phyloP scores from a whole-genome alignment of 768 basidiomycete genomes.

The Amanita muscaria region DNA sequence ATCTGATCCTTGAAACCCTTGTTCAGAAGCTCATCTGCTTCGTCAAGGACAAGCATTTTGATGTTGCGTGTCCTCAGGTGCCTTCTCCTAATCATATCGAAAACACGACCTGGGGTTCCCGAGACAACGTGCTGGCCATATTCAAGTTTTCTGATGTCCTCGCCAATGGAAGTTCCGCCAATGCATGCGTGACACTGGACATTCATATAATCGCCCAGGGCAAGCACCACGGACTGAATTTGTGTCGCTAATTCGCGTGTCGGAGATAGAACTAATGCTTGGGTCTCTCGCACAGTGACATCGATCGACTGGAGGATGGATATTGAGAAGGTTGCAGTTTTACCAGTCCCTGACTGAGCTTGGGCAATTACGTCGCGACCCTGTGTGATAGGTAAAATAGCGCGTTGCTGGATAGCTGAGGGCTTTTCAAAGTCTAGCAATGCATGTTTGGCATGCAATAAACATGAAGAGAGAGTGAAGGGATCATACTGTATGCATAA shows the following conservation, averaged over 20 bases:
- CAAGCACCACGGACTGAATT: conserved; percentile 94
- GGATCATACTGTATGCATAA: conserved; percentile 87
- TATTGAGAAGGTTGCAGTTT: conserved; percentile 99
- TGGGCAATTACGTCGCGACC: conserved; percentile 98
- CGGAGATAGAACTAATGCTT: conserved; percentile 92
- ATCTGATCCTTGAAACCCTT: conserved; percentile 99
- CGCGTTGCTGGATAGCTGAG: conserved; percentile 97
- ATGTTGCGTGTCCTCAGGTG: conserved; percentile 92
- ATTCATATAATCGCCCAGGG: conserved; percentile 98
- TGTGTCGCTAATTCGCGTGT: conserved; percentile 99
- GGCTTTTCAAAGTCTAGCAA: conserved; percentile 88
- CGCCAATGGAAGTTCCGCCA: conserved; percentile 93
- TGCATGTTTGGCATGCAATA: not conserved
- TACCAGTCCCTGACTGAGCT: conserved; percentile 98
- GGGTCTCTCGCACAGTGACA: conserved; percentile 86
- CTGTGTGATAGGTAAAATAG: conserved; percentile 92
- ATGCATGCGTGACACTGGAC: conserved; percentile 98
- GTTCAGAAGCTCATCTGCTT: conserved; percentile 93
- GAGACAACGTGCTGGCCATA: conserved; percentile 97
- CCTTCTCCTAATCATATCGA: conserved; percentile 96
- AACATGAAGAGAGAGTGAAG: not conserved
- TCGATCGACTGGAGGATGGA: conserved; percentile 98
- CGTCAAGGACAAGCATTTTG: conserved; percentile 94
- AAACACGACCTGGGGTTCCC: conserved; percentile 95
- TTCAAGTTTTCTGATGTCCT: conserved; percentile 95